Conservation (phyloP, 805 yeast genomes). For the Wickerhamiella qilinensis region DNA sequence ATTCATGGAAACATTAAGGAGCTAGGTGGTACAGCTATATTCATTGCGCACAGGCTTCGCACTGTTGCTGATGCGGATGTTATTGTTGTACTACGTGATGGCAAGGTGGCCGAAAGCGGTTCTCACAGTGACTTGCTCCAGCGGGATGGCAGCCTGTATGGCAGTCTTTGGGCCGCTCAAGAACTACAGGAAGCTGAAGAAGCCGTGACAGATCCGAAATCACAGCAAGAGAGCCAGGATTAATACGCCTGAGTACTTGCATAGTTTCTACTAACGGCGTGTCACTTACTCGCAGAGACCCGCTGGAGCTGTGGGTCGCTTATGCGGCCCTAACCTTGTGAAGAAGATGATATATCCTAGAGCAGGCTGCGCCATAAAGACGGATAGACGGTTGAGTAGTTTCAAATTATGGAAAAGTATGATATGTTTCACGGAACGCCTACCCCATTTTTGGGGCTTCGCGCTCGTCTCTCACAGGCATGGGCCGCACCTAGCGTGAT, state of each 20-base stretch:
- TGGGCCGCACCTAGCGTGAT: slow-evolving; percentile 47
- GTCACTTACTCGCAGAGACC: too few species aligned
- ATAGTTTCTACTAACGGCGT: too few species aligned
- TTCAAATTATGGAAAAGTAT: background rate
- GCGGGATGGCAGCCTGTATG: slow-evolving; percentile 45
- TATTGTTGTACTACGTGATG: slow-evolving; percentile 71
- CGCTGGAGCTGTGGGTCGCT: too few species aligned
- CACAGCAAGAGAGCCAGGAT: too few species aligned
- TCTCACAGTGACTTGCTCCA: slow-evolving; percentile 49
- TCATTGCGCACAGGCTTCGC: slow-evolving; percentile 85
- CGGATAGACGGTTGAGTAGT: too few species aligned
- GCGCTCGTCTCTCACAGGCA: slow-evolving; percentile 21
- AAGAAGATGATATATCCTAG: too few species aligned
- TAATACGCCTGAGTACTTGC: too few species aligned
- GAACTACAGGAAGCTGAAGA: slow-evolving; percentile 40
- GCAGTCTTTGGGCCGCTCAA: slow-evolving; percentile 81
- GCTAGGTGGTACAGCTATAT: slow-evolving; percentile 53
- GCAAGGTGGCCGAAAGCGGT: slow-evolving; percentile 78
- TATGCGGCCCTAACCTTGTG: too few species aligned
- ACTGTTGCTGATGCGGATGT: slow-evolving; percentile 89
- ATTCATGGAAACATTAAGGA: slow-evolving; percentile 50
- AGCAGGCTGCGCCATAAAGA: too few species aligned
- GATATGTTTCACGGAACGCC: background rate
- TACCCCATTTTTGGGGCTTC: slow-evolving; percentile 18
- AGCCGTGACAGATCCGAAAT: background rate